Conservation (phyloP, 805 yeast species). For the Starmerella riodocensis region DNA sequence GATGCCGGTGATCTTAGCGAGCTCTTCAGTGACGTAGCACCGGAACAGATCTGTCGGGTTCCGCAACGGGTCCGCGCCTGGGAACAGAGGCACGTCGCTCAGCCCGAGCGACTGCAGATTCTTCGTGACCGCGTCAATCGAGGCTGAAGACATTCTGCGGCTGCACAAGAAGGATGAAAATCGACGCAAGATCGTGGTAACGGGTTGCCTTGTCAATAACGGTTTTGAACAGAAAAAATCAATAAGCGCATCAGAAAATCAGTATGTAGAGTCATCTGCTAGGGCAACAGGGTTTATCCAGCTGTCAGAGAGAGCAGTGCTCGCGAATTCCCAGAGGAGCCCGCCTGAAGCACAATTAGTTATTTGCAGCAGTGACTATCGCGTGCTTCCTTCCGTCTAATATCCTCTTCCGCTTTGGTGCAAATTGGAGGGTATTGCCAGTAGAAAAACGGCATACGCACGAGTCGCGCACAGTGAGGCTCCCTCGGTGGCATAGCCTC, state of each 20-base stretch:
- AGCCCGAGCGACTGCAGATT: slow-evolving; percentile 20
- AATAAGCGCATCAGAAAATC: not conserved
- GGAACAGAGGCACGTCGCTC: slow-evolving; percentile 16
- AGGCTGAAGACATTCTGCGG: slow-evolving; percentile 17
- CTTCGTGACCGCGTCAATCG: slow-evolving; percentile 13
- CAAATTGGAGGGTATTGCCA: too few relatives aligned
- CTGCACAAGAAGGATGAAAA: not conserved
- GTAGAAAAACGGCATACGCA: too few relatives aligned
- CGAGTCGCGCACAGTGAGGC: too few relatives aligned
- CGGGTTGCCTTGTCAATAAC: not conserved
- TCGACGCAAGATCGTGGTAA: slow-evolving; percentile 1
- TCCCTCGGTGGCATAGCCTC: too few relatives aligned
- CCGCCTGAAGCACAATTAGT: too few relatives aligned
- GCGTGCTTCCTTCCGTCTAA: too few relatives aligned
- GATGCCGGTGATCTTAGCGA: slow-evolving; percentile 60
- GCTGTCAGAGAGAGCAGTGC: too few relatives aligned
- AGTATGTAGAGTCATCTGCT: not conserved
- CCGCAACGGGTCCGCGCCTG: slow-evolving; percentile 57
- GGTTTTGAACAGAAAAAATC: not conserved
- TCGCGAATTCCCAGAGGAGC: too few relatives aligned
- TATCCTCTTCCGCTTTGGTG: too few relatives aligned
- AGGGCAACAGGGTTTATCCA: not conserved
- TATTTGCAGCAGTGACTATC: too few relatives aligned
- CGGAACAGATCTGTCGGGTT: slow-evolving; percentile 82
- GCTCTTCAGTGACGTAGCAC: slow-evolving; percentile 72